Base-by-base conservation (phyloP, 1,284 basidiomycete genomes). In the Tilletiaria anomala region DNA sequence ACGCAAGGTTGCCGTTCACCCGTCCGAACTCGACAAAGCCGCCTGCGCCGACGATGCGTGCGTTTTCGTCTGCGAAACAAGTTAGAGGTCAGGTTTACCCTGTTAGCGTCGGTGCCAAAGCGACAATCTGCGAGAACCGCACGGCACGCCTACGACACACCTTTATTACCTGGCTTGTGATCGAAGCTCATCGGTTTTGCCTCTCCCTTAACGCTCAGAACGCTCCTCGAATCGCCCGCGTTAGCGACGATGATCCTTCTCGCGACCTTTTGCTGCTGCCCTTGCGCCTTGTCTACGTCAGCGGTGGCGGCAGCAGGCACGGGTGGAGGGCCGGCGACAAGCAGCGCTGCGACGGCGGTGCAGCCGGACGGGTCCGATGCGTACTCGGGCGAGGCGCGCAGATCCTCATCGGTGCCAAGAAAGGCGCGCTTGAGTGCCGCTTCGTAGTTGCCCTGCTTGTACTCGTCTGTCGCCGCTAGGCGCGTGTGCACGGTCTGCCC, bases 11-110 rank as follows among this genome's bases (percentile, higher is more conserved):
- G 50, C 93, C 93, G 67, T 97, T 97, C 31, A 97, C 93, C 44
- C 93, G 83, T 33, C 88, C 89, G 68, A 80, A 94, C 68, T 97
- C 89, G 50, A 99, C 83, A 62, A 86, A 97, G 35, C 93, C 93
- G 39, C 93, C 93, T n/a, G 89, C 93, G 32, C 76, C 78, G 17
- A 78, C 74, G 64, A 99, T 96, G 39, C 93, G 82, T 19, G 75
- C 73, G 58, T 77, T 83, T 70, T 99, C 93, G 52, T 73, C 85
- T 83, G 45, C 35, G 36, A 4, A n/a, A 24, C 12, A 5, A 22
- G 5, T 32, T 12, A n/a, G 19, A 19, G 29, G 3, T 3, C 29
- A 12, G 29, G 17, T 32, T n/a, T 21, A 19, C 2, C 19, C 20
- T 8, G 5, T 6, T 18, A 26, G 29, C 6, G 35, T 2, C 16